These are phyloP conservation scores for Mangifera indica DNA, from an alignment of 345 rosid species.

Conservation along the genomic window DNA sequence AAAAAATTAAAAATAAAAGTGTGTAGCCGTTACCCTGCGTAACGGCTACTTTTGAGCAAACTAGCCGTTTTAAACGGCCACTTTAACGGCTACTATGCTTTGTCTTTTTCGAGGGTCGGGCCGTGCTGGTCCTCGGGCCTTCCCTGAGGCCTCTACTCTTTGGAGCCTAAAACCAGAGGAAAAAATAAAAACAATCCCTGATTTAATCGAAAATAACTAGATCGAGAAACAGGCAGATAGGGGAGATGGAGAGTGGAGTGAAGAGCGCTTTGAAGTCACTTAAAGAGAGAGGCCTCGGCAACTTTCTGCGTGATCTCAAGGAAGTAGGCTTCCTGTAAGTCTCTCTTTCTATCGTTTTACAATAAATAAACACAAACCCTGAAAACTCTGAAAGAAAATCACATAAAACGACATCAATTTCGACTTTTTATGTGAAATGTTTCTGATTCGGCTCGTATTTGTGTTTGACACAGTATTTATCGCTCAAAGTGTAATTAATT, in stretches of 20 bases:
- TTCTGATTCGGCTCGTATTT: neutral
- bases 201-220: neutral
- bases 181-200: too few species aligned
- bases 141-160: too few species aligned
- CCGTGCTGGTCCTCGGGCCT: too few species aligned
- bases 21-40: too few species aligned
- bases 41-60: too few species aligned
- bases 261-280: slow-evolving; percentile 62
- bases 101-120: too few species aligned
- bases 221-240: slow-evolving; percentile 6
- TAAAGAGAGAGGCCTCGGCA: slow-evolving; percentile 69
- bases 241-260: slow-evolving; percentile 76
- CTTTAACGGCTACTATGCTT: too few species aligned
- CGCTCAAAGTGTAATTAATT: neutral
- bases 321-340: slow-evolving; percentile 76
- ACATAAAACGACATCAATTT: neutral
- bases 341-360: neutral
- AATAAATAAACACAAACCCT: too few species aligned
- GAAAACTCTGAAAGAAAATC: too few species aligned
- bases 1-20: too few species aligned
- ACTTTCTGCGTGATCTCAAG: slow-evolving; percentile 59
- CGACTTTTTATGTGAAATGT: neutral
- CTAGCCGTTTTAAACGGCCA: too few species aligned
- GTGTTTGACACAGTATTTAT: neutral
- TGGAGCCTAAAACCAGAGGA: too few species aligned